These are phyloP conservation scores for Chlamydomonas schloesseri DNA, from an alignment of 139 green algal species.

Conservation along the genomic window DNA sequence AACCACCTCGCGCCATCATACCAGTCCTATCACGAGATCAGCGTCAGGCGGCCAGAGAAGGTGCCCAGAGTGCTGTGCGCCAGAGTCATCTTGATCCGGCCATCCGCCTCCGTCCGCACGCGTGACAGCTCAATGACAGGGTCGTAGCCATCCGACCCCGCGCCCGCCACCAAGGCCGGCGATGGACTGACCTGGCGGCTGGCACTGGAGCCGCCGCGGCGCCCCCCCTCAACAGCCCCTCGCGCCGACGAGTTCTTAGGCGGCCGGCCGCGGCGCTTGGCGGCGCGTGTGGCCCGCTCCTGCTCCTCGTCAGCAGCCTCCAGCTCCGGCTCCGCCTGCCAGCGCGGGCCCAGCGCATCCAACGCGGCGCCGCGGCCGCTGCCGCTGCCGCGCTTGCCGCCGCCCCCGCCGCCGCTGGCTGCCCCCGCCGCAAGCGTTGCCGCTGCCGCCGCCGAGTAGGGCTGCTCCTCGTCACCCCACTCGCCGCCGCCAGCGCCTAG, in stretches of 20 bases:
- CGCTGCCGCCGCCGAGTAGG: not conserved
- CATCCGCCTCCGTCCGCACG: not conserved
- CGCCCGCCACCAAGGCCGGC: not conserved
- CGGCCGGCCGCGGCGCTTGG: not conserved
- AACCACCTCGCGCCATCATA: no score
- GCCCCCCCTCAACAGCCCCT: not conserved
- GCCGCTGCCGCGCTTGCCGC: not conserved
- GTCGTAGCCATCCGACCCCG: not conserved
- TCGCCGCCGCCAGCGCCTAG: no score
- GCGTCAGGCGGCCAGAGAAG: not conserved
- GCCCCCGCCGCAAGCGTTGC: no score
- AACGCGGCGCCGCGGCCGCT: not conserved
- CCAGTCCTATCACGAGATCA: not conserved
- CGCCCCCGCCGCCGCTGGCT: not conserved
- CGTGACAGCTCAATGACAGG: not conserved
- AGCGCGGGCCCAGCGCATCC: not conserved
- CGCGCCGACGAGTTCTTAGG: not conserved
- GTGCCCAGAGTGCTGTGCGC: slow-evolving; percentile 13
- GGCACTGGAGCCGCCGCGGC: not conserved
- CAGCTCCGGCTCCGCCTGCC: not conserved
- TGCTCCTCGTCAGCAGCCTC: not conserved
- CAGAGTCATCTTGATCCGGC: not conserved
- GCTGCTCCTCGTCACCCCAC: no score
- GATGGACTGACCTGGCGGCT: not conserved
- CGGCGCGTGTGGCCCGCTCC: not conserved